Evolutionary conservation across 2,329 filamentous ascomycete genomes (phyloP).

Genomic region (Colletotrichum higginsianum): DNA sequence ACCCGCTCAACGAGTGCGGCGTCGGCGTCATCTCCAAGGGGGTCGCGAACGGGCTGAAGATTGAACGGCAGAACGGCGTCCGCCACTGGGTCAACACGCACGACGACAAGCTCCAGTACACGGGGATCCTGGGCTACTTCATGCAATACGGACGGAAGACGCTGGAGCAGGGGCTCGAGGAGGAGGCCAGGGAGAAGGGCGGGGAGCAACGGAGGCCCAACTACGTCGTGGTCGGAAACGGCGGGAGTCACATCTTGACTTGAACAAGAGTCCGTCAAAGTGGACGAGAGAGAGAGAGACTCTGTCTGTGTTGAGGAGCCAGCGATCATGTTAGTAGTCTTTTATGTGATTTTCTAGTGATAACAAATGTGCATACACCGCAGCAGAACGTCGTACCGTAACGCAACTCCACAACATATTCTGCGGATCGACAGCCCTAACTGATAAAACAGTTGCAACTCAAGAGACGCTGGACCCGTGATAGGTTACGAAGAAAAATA

Average conservation of each 20-base stretch:
- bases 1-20: conserved; percentile 13
- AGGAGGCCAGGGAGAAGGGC: conserved; percentile 9
- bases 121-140: background rate
- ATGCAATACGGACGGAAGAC: background rate
- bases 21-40: background rate
- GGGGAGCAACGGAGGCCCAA: background rate
- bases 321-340: too few relatives aligned
- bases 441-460: too few relatives aligned
- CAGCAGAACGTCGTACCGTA: too few relatives aligned
- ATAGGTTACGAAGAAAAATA: too few relatives aligned
- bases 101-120: background rate
- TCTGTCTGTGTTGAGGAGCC: too few relatives aligned
- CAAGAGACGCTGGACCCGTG: too few relatives aligned
- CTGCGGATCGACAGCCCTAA: too few relatives aligned
- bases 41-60: conserved; percentile 2
- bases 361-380: too few relatives aligned
- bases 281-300: background rate
- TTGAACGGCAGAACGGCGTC: background rate
- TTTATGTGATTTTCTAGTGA: too few relatives aligned
- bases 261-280: background rate
- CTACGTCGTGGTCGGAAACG: conserved; percentile 1
- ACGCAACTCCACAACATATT: too few relatives aligned
- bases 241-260: conserved; percentile 1
- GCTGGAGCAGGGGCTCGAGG: background rate
- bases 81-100: conserved; percentile 14